Conservation (phyloP, 495 filamentous ascomycete species). For the Penicillium antarcticum region DNA sequence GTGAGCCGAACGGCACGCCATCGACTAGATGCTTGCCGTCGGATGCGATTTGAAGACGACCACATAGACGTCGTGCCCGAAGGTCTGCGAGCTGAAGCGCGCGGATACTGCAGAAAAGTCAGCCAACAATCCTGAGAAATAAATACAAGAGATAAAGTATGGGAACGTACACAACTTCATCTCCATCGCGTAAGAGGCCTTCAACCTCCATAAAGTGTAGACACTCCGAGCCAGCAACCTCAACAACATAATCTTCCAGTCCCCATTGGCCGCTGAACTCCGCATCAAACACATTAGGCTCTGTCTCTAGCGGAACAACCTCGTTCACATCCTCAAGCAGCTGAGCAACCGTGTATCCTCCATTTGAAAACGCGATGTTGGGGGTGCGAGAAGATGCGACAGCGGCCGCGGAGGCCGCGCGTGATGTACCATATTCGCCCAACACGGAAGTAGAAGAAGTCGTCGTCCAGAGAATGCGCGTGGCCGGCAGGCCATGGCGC, state of each 20-base stretch:
- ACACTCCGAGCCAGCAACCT: conserved; percentile 81
- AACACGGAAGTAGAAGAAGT: conserved; percentile 30
- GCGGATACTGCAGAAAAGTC: conserved; percentile 60
- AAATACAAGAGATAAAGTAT: not conserved
- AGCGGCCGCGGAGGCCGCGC: conserved; percentile 28
- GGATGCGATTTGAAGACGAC: conserved; percentile 76
- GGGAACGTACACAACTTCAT: conserved; percentile 71
- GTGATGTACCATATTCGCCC: conserved; percentile 22
- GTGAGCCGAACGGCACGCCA: conserved; percentile 82
- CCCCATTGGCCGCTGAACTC: conserved; percentile 65
- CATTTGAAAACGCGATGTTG: conserved; percentile 47
- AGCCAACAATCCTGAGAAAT: not conserved
- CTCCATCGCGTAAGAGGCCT: conserved; percentile 72
- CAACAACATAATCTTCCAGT: conserved; percentile 88
- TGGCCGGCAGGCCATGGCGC: conserved; percentile 75
- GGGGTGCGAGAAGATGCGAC: conserved; percentile 38
- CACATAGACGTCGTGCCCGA: conserved; percentile 68
- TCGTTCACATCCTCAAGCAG: conserved; percentile 82
- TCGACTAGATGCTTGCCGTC: conserved; percentile 85
- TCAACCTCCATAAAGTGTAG: conserved; percentile 79
- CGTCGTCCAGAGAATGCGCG: conserved; percentile 69
- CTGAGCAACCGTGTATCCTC: conserved; percentile 68
- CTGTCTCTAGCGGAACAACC: conserved; percentile 77
- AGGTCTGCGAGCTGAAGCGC: conserved; percentile 74
- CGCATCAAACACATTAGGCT: conserved; percentile 32